Evolutionary conservation across 2,329 filamentous ascomycete genomes (phyloP), one percentile per base, ranked within the genome.

Genomic region (Trichoderma simmonsii): DNA sequence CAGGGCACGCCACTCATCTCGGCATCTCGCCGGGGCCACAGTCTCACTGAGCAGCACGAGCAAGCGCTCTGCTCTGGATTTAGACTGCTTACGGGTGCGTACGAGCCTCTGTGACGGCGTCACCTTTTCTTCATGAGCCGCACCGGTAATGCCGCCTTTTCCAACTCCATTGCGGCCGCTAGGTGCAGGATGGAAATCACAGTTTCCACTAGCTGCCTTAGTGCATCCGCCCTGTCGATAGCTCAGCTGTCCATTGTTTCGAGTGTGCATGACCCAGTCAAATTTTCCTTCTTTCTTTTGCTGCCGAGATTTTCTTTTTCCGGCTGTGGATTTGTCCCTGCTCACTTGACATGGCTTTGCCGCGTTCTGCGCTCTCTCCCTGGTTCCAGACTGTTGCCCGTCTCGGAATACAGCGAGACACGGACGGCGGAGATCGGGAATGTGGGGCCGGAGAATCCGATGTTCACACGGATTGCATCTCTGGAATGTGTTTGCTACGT

Each of bases 381-480:
- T 60, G 51, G 56, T 56, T 63, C 70, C 30, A 61, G 43, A 54
- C 54, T 51, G 51, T 39, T 62, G n/a, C 32, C 67, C 32, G 51
- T 62, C 59, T 54, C 51, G 60, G 69, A 71, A 65, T 43, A 51
- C 56, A 28, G 24, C 48, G 48, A 54, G 39, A 64, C 59, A 64
- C 68, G 68, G 60, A 48, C 64, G 64, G 26, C 64, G 64, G 57
- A 34, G 64, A 14, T 59, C 71, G 71, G 70, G 51, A 60, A 68
- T 72, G 64, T 69, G 71, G 71, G 65, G 71, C 71, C 71, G 71
- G 71, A 21, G 57, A 68, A 63, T 48, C 71, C 71, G 71, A 72
- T 72, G 7, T 30, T n/a, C 43, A 32, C 61, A 30, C n/a, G 34
- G 39, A 54, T 43, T 70, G 21, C 32, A 54, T 39, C 67, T 51